These are phyloP conservation scores for Aspergillus tubingensis DNA, from an alignment of 2,329 filamentous ascomycete species.

Conservation along the genomic window DNA sequence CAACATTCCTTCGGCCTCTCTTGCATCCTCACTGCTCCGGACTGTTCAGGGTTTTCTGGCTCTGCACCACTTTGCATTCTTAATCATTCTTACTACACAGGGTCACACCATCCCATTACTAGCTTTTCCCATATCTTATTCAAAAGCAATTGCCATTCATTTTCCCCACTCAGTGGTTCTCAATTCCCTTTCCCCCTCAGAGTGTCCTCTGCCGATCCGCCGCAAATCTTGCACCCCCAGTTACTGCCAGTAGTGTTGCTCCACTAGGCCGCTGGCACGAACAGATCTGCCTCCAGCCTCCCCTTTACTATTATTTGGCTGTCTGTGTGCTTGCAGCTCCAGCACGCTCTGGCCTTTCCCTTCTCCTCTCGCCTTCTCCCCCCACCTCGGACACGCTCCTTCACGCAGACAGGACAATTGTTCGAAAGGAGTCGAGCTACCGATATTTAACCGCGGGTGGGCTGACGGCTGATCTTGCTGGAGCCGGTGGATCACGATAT, in stretches of 20 bases:
- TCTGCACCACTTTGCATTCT: neutral
- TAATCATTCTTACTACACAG: neutral
- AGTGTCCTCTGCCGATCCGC: slow-evolving; percentile 11
- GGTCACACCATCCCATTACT: neutral
- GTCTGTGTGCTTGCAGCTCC: slow-evolving; percentile 12
- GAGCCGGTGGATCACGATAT: neutral
- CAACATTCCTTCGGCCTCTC: neutral
- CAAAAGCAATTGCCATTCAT: neutral
- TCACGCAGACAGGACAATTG: slow-evolving; percentile 2
- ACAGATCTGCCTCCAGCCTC: slow-evolving; percentile 3
- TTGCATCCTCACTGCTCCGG: neutral
- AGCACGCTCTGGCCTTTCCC: slow-evolving; percentile 4
- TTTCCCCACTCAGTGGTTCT: neutral
- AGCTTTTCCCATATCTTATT: neutral
- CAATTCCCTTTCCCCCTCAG: neutral
- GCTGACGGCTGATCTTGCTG: neutral
- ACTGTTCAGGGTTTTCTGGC: neutral
- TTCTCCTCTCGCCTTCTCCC: neutral
- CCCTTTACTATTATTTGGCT: slow-evolving; percentile 5
- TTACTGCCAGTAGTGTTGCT: slow-evolving; percentile 3
- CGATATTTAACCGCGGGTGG: slow-evolving; percentile 1
- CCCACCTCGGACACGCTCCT: neutral
- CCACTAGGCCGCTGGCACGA: slow-evolving; percentile 3
- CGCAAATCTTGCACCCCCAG: slow-evolving; percentile 12
- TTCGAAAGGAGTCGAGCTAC: neutral